These are phyloP conservation scores for Macrophomina phaseolina DNA, from an alignment of 2,329 filamentous ascomycete species.

Conservation along the genomic window DNA sequence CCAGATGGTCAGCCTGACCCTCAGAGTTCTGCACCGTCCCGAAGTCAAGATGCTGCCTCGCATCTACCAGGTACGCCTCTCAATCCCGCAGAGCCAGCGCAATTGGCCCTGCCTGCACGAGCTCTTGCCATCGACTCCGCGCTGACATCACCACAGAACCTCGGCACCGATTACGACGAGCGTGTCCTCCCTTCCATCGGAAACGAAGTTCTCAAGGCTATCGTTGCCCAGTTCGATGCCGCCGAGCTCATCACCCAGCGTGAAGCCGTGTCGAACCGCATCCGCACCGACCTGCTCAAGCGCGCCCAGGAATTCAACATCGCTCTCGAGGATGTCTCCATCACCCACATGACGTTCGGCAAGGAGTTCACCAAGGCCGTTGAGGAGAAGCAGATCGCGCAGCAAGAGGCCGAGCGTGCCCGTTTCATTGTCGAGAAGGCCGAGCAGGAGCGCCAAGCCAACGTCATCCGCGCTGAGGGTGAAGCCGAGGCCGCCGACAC, in stretches of 20 bases:
- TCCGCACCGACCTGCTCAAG: slow-evolving; percentile 88
- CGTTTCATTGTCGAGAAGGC: slow-evolving; percentile 98
- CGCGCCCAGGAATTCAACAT: slow-evolving; percentile 98
- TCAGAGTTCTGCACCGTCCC: slow-evolving; percentile 92
- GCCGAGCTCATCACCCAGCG: slow-evolving; percentile 88
- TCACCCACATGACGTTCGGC: slow-evolving; percentile 99
- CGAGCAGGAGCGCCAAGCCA: slow-evolving; percentile 98
- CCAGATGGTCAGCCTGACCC: slow-evolving; percentile 99
- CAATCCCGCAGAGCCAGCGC: neutral
- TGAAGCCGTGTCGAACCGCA: slow-evolving; percentile 94
- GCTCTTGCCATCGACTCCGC: neutral
- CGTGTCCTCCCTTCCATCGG: slow-evolving; percentile 60
- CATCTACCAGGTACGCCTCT: slow-evolving; percentile 86
- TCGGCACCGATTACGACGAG: slow-evolving; percentile 96
- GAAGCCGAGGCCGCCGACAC: slow-evolving; percentile 97
- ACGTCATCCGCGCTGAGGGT: slow-evolving; percentile 96
- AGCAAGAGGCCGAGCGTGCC: slow-evolving; percentile 96
- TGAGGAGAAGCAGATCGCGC: slow-evolving; percentile 99
- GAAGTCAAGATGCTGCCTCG: slow-evolving; percentile 91
- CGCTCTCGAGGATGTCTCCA: slow-evolving; percentile 96
- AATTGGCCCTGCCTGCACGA: neutral
- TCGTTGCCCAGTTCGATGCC: slow-evolving; percentile 60
- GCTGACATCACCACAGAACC: slow-evolving; percentile 67
- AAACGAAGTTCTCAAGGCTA: slow-evolving; percentile 62
- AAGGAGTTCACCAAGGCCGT: slow-evolving; percentile 98